These are phyloP conservation scores for Sutorius australiensis DNA, from an alignment of 768 basidiomycete genomes.

Conservation along the genomic window DNA sequence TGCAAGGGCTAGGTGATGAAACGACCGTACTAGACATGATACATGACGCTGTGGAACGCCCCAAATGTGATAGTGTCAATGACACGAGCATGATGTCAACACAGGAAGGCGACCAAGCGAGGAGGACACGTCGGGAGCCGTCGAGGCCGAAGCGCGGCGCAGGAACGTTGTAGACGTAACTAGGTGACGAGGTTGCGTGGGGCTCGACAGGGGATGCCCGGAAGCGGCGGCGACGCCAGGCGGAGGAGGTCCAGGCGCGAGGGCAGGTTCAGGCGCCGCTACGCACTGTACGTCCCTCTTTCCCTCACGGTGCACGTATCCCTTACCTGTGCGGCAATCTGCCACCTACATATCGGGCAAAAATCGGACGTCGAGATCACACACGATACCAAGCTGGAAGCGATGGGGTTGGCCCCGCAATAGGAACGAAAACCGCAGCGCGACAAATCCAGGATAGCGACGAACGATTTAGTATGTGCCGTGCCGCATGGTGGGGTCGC, in stretches of 20 bases:
- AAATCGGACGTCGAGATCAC: conserved; percentile 88
- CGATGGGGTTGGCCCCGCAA: conserved; percentile 66
- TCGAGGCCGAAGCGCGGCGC: too few relatives aligned
- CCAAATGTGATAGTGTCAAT: too few relatives aligned
- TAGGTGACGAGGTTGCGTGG: too few relatives aligned
- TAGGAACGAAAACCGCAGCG: conserved; percentile 38
- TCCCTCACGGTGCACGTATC: not conserved
- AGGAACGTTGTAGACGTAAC: too few relatives aligned
- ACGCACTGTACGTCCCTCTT: conserved; percentile 67
- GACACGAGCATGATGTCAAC: not conserved
- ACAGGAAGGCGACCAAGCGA: too few relatives aligned
- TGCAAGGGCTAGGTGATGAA: too few relatives aligned
- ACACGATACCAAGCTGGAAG: conserved; percentile 82
- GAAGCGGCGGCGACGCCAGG: conserved; percentile 59
- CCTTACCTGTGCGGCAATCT: conserved; percentile 48
- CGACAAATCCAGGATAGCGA: conserved; percentile 75
- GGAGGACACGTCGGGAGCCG: too few relatives aligned
- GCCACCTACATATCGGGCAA: conserved; percentile 73
- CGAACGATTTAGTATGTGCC: conserved; percentile 76
- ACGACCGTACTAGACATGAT: too few relatives aligned
- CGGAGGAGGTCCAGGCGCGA: conserved; percentile 33
- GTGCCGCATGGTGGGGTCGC: not conserved
- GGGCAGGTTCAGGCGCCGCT: conserved; percentile 63
- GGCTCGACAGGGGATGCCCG: too few relatives aligned
- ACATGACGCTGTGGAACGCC: too few relatives aligned